Conservation (phyloP, 208 protist species). For the Leishmania braziliensis region DNA sequence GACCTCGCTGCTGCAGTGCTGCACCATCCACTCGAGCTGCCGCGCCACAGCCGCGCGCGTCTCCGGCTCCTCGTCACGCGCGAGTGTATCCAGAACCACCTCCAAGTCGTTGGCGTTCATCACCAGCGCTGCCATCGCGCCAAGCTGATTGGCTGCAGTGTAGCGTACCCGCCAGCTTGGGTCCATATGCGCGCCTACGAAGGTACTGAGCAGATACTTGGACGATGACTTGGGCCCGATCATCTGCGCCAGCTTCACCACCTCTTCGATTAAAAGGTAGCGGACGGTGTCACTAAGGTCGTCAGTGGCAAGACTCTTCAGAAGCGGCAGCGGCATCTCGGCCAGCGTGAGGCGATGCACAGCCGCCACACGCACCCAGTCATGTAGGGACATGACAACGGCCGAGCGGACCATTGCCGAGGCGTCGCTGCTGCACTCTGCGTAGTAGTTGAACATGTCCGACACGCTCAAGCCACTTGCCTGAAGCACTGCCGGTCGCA, state of each 20-base stretch:
- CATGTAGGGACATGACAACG: constrained; percentile 51
- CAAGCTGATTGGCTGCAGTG: constrained; percentile 55
- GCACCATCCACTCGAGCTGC: constrained; percentile 48
- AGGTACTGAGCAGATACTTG: constrained; percentile 57
- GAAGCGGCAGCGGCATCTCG: constrained; percentile 69
- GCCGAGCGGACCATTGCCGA: constrained; percentile 58
- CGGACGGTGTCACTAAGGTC: constrained; percentile 78
- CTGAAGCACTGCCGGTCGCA: constrained; percentile 44
- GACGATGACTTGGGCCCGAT: constrained; percentile 53
- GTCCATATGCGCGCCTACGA: constrained; percentile 50
- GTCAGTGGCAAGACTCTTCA: constrained; percentile 58
- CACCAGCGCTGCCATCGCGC: constrained; percentile 46
- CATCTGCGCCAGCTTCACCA: constrained; percentile 48
- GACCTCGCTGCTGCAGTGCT: constrained; percentile 24
- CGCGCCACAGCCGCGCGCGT: constrained; percentile 65
- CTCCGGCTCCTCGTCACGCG: constrained; percentile 68
- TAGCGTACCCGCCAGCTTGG: constrained; percentile 82
- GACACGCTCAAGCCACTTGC: constrained; percentile 49
- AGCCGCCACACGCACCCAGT: constrained; percentile 66
- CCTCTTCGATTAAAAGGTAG: constrained; percentile 54
- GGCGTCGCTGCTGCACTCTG: constrained; percentile 56
- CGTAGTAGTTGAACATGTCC: constrained; percentile 70
- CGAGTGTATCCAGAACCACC: constrained; percentile 43
- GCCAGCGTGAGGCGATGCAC: constrained; percentile 47
- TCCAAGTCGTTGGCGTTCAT: constrained; percentile 50